A percentile compares a stretch with the other conserved stretches of the same genome.
Evolutionary conservation across 2,329 filamentous ascomycete genomes (phyloP).

Genomic region (Rhinocladiella similis): DNA sequence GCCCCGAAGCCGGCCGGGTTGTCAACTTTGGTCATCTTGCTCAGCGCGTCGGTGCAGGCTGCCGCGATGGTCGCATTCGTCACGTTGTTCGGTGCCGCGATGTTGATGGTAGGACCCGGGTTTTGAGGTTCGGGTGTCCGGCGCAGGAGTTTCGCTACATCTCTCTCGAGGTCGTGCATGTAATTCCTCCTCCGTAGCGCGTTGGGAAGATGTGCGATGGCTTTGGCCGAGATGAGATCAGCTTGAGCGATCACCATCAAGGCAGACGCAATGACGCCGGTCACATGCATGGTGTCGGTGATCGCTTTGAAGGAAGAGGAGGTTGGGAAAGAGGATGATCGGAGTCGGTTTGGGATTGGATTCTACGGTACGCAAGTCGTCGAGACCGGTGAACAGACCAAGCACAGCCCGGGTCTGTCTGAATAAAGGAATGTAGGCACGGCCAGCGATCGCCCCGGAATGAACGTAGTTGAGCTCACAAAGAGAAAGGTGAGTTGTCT

Average conservation of each 20-base stretch:
- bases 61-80: conserved; percentile 45
- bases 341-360: not conserved
- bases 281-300: conserved; percentile 18
- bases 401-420: conserved; percentile 21
- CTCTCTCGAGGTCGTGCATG: conserved; percentile 12
- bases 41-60: conserved; percentile 62
- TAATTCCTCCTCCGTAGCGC: conserved; percentile 15
- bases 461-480: conserved; percentile 14
- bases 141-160: conserved; percentile 14
- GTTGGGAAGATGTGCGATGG: conserved; percentile 18
- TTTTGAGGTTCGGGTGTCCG: conserved; percentile 12
- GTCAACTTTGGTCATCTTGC: conserved; percentile 53
- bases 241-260: conserved; percentile 21
- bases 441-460: conserved; percentile 24
- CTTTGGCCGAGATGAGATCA: conserved; percentile 18
- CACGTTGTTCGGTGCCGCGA: conserved; percentile 2
- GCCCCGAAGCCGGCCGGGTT: conserved; percentile 77
- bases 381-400: conserved; percentile 22
- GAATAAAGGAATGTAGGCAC: conserved; percentile 20
- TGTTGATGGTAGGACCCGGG: not conserved
- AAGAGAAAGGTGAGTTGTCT: conserved; percentile 13
- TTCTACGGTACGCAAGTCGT: conserved; percentile 16
- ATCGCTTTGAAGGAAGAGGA: not conserved
- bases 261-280: conserved; percentile 13
- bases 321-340: not conserved